Evolutionary conservation across 257 asterid species (phyloP).

Genomic region (Echium plantagineum): DNA sequence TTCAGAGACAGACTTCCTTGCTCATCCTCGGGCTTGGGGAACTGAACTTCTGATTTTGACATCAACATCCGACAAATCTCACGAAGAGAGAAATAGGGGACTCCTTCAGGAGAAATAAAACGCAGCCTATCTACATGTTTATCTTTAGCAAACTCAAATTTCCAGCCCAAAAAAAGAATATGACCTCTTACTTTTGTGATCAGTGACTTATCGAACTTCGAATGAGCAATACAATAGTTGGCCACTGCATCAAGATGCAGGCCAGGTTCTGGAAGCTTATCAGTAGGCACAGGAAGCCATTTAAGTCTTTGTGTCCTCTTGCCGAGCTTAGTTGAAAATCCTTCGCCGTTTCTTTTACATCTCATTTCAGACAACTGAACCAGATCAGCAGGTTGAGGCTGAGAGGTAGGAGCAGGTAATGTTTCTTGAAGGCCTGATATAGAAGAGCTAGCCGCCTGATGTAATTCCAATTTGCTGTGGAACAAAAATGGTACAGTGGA

Average conservation of each 20-base stretch:
- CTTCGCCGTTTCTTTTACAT: conserved; percentile 12
- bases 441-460: conserved; percentile 8
- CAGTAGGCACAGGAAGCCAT: conserved; percentile 36
- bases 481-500: conserved; percentile 29
- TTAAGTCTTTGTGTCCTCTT: conserved; percentile 12
- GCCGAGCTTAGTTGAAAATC: conserved; percentile 11
- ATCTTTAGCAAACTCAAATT: conserved; percentile 19
- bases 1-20: background rate
- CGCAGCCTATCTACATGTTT: conserved; percentile 12
- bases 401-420: conserved; percentile 11
- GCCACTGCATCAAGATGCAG: conserved; percentile 31
- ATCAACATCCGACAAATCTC: conserved; percentile 24
- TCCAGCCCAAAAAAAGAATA: conserved; percentile 58
- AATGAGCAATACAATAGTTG: conserved; percentile 10
- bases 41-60: conserved; percentile 13
- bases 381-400: conserved; percentile 13
- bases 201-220: background rate
- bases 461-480: background rate
- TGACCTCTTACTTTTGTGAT: conserved; percentile 27
- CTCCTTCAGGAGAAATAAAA: conserved; percentile 40
- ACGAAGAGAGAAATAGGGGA: conserved; percentile 24
- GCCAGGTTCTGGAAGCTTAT: conserved; percentile 26
- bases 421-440: conserved; percentile 17
- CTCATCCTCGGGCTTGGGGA: conserved; percentile 8
- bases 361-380: conserved; percentile 19